phyloP scores from a whole-genome alignment of 495 filamentous ascomycete genomes.

The Hypoxylon crocopeplum region DNA sequence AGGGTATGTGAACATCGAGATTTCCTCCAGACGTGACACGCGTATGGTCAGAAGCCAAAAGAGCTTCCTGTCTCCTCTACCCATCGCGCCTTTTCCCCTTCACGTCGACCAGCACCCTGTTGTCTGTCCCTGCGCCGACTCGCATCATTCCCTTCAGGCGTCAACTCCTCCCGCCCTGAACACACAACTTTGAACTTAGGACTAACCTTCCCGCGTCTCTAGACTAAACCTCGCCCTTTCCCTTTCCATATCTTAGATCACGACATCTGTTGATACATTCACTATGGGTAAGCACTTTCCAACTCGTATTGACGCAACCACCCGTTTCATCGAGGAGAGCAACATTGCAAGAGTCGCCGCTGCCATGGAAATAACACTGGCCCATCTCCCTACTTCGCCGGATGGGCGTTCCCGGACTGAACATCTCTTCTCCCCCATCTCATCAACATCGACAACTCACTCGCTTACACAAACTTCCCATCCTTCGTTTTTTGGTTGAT shows the following conservation, averaged over 20 bases:
- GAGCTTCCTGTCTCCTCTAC: not conserved
- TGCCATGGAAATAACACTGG: constrained; percentile 24
- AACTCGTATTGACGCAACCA: constrained; percentile 39
- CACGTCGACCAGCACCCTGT: not conserved
- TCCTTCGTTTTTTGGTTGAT: constrained; percentile 39
- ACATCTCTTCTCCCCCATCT: constrained; percentile 20
- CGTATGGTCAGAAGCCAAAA: not conserved
- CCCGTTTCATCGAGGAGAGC: constrained; percentile 41
- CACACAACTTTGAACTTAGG: not conserved
- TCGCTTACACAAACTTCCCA: constrained; percentile 16
- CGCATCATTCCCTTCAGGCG: not conserved
- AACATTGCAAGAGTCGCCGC: constrained; percentile 38
- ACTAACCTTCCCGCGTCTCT: constrained; percentile 26
- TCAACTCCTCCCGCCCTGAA: constrained; percentile 10
- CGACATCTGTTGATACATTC: constrained; percentile 43
- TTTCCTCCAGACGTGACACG: not conserved
- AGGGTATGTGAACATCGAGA: constrained; percentile 28
- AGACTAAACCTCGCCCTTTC: constrained; percentile 38
- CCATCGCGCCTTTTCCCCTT: not conserved
- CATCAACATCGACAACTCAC: constrained; percentile 25
- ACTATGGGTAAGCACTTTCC: constrained; percentile 58
- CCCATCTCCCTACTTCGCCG: constrained; percentile 8
- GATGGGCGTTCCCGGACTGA: constrained; percentile 33
- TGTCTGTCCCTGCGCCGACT: constrained; percentile 1
- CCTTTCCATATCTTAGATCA: constrained; percentile 35